A percentile compares a stretch with the other conserved stretches of the same genome.
Conservation (phyloP, 768 basidiomycete species). For the Boletus reticulatus region DNA sequence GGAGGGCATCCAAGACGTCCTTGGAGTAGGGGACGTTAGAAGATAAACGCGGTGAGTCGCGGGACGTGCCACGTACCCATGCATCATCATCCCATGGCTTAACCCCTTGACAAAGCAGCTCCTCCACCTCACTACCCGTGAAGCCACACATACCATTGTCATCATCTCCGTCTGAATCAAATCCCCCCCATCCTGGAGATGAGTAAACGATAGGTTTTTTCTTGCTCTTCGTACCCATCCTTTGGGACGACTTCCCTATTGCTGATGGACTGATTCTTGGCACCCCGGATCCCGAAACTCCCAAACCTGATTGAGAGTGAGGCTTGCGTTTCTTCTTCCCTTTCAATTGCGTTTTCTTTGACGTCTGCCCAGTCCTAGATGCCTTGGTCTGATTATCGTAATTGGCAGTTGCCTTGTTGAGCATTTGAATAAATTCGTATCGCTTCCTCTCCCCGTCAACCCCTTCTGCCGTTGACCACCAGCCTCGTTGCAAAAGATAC, state of each 20-base stretch:
- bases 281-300: background rate
- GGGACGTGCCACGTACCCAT: slow-evolving; percentile 23
- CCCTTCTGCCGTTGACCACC: slow-evolving; percentile 39
- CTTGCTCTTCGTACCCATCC: background rate
- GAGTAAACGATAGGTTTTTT: background rate
- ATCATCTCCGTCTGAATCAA: background rate
- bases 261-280: too few relatives aligned
- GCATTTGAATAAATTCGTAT: background rate
- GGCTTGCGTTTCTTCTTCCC: slow-evolving; percentile 1
- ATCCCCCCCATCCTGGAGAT: background rate
- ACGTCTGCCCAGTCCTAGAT: background rate
- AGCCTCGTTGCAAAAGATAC: slow-evolving; percentile 43
- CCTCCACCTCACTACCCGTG: slow-evolving; percentile 33
- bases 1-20: slow-evolving; percentile 17
- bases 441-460: background rate
- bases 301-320: background rate
- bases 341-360: background rate
- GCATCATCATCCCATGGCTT: slow-evolving; percentile 49
- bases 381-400: background rate
- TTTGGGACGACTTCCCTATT: background rate
- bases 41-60: background rate
- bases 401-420: background rate
- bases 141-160: slow-evolving; percentile 22
- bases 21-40: background rate
- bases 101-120: slow-evolving; percentile 38